Percentiles rank a stretch among this genome's conserved stretches.
These are phyloP conservation scores for grape (Vitis vinifera) DNA, from an alignment of 164 flowering plant species.

Conservation along the genomic window DNA sequence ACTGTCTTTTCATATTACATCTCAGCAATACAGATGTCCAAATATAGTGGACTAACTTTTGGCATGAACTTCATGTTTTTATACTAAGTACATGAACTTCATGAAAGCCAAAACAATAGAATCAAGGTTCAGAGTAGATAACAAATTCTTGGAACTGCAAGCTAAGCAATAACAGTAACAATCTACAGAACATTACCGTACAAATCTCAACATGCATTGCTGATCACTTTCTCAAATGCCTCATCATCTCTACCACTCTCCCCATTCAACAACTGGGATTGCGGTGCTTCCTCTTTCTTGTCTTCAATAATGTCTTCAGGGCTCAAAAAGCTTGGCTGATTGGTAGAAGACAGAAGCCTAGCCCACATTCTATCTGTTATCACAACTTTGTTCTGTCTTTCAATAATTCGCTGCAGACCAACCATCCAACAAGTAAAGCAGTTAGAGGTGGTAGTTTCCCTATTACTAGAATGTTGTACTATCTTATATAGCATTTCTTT, in stretches of 20 bases:
- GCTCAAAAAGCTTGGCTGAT: conserved; percentile 80
- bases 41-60: no score
- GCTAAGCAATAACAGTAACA: background rate
- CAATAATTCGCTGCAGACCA: conserved; percentile 66
- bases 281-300: conserved; percentile 25
- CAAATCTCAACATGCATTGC: background rate
- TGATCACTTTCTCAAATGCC: conserved; percentile 10
- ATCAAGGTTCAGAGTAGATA: no score
- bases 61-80: no score
- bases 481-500: no score
- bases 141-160: background rate
- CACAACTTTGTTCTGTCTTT: conserved; percentile 69
- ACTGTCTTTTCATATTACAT: no score
- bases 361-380: conserved; percentile 99
- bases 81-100: no score
- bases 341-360: conserved; percentile 82
- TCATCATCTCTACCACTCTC: background rate
- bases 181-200: no score
- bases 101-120: no score
- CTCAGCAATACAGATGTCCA: no score
- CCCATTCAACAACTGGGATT: conserved; percentile 19
- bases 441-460: background rate
- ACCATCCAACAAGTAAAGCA: conserved; percentile 1
- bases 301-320: conserved; percentile 43
- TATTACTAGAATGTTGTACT: no score